phyloP scores from a whole-genome alignment of 768 basidiomycete species.

The Suillus subalutaceus region DNA sequence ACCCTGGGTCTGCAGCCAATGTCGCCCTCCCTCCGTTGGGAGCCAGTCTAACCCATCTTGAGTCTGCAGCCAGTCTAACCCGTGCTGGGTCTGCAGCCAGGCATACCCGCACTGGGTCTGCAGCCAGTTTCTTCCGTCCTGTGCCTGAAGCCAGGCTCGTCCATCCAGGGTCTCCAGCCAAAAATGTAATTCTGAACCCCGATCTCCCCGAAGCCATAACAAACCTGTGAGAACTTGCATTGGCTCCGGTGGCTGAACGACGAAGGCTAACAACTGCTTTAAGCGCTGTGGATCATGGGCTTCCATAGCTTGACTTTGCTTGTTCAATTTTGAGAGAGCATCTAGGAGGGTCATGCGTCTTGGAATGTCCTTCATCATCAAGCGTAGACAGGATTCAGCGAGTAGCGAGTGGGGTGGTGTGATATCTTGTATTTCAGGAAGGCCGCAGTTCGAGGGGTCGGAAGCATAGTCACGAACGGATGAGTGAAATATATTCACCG shows the following conservation, averaged over 20 bases:
- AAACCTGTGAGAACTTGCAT: background rate
- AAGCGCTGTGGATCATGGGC: background rate
- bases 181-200: background rate
- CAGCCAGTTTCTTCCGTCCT: background rate
- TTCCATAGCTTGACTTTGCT: background rate
- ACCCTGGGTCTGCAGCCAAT: background rate
- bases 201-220: background rate
- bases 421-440: background rate
- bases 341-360: background rate
- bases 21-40: background rate
- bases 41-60: background rate
- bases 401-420: background rate
- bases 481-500: background rate
- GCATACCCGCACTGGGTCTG: background rate
- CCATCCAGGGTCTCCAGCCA: background rate
- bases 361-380: background rate
- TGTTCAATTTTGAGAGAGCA: background rate
- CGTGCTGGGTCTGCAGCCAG: background rate
- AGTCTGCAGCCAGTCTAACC: background rate
- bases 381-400: background rate
- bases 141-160: background rate
- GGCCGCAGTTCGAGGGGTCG: background rate
- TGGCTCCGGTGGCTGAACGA: background rate
- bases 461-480: background rate
- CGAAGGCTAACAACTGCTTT: background rate